phyloP scores from a whole-genome alignment of 2,329 filamentous ascomycete genomes.

The Decorospora gaudefroyi region DNA sequence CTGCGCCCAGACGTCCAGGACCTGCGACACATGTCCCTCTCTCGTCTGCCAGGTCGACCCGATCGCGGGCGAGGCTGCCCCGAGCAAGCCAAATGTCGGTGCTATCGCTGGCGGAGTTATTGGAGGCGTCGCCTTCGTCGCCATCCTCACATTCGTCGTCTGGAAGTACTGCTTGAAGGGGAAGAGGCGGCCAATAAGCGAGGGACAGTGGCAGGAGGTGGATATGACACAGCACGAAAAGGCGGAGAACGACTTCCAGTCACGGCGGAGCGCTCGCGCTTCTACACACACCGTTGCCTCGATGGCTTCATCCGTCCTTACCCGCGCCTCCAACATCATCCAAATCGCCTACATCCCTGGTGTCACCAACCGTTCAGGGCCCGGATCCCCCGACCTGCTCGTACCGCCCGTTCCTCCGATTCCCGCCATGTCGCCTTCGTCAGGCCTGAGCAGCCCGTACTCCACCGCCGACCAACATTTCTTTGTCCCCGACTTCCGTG shows the following conservation, averaged over 20 bases:
- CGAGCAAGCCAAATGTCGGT: slow-evolving; percentile 67
- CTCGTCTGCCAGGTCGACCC: slow-evolving; percentile 57
- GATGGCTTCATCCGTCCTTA: slow-evolving; percentile 92
- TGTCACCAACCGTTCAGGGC: slow-evolving; percentile 87
- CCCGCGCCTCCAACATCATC: slow-evolving; percentile 96
- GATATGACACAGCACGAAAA: slow-evolving; percentile 62
- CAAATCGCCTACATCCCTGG: slow-evolving; percentile 99
- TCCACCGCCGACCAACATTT: slow-evolving; percentile 77
- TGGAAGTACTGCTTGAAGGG: slow-evolving; percentile 89
- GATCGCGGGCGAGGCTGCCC: slow-evolving; percentile 32
- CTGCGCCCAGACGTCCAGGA: slow-evolving; percentile 63
- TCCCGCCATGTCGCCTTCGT: slow-evolving; percentile 63
- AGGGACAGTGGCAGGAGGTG: slow-evolving; percentile 61
- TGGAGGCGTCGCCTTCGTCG: slow-evolving; percentile 77
- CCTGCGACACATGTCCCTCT: slow-evolving; percentile 64
- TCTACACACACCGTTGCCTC: slow-evolving; percentile 87
- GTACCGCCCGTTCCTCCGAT: slow-evolving; percentile 95
- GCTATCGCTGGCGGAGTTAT: slow-evolving; percentile 91
- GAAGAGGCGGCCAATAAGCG: slow-evolving; percentile 66
- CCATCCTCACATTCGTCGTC: slow-evolving; percentile 74
- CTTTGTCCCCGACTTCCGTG: slow-evolving; percentile 89
- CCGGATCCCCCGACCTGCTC: slow-evolving; percentile 77
- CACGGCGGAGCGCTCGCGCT: slow-evolving; percentile 65
- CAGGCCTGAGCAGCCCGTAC: slow-evolving; percentile 62
- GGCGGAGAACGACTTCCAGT: slow-evolving; percentile 59